Conservation (phyloP, 345 rosid genomes). For the Gossypium rotundifolium region DNA sequence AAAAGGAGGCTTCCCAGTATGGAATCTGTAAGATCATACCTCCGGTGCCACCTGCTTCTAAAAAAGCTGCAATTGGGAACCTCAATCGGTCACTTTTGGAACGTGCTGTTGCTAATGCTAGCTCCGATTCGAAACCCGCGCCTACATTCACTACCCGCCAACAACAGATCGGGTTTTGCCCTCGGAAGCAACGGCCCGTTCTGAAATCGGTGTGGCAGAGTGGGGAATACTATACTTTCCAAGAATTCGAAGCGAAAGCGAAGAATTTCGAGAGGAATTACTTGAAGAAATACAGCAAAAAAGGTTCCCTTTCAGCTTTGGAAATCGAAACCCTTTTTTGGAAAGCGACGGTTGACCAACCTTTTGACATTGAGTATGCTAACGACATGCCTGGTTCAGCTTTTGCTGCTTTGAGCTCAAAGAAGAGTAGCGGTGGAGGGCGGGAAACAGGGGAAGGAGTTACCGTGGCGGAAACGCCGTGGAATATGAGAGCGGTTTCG, state of each 20-base stretch:
- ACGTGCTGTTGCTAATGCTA: conserved; percentile 38
- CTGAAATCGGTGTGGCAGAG: conserved; percentile 97
- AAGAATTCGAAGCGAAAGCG: conserved; percentile 85
- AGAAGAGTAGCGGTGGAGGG: conserved; percentile 31
- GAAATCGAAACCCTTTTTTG: conserved; percentile 88
- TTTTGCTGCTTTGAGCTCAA: conserved; percentile 46
- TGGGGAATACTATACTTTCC: conserved; percentile 75
- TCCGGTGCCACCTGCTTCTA: conserved; percentile 62
- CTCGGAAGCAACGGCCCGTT: conserved; percentile 82
- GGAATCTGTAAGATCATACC: conserved; percentile 99
- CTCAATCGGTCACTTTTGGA: conserved; percentile 78
- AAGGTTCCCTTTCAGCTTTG: conserved; percentile 51
- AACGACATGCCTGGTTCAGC: conserved; percentile 99
- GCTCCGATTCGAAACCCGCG: conserved; percentile 29
- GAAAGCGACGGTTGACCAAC: conserved; percentile 92
- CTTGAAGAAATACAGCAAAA: conserved; percentile 55
- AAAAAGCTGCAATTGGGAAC: conserved; percentile 61
- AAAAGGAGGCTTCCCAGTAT: conserved; percentile 80
- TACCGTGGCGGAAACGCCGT: conserved; percentile 78
- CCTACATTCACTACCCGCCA: conserved; percentile 98
- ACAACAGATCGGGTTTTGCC: conserved; percentile 99
- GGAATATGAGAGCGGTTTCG: conserved; percentile 97
- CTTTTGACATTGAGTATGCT: conserved; percentile 91
- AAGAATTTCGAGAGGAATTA: conserved; percentile 63
- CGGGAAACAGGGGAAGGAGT: conserved; percentile 47